Base-by-base conservation (phyloP, 208 protist species). In the Acanthamoeba lenticulata region DNA sequence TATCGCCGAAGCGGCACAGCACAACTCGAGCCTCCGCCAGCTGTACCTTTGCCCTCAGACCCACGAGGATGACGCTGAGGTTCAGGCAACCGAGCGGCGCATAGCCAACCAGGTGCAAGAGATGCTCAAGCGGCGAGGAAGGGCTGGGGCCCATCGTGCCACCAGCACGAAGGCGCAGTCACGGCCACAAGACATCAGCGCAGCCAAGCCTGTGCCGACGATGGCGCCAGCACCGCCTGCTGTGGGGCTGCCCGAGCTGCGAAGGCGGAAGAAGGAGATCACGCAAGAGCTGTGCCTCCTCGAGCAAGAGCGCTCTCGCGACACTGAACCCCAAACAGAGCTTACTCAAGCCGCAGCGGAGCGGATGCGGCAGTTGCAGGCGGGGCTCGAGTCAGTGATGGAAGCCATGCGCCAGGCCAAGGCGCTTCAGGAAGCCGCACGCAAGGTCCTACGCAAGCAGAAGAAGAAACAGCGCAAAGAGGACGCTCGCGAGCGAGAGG, bases 391-490 rank as follows among this genome's bases (percentile, higher is more conserved):
- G 38, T 19, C 27, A 21, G 57, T 86, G 29, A 32, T 27, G 15
- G 45, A 60, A 5, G 77, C 45, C 77, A 60, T 86, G 5, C 24
- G 24, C 5, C 77, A 32, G 21, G 44, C 40, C n/a, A 86, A 86
- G 44, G 15, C 29, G 9, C 44, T 86, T 21, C 6, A 29, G n/a
- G 77, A 86, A 55, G n/a, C 77, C 24, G 77, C 77, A 32, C 77
- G 77, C 44, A 86, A 86, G 77, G 45, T 57, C 11, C 77, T 49
- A 32, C 38, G 77, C 11, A 86, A 86, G n/a, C 77, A 60, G n/a
- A 86, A 57, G 77, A 86, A 57, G 45, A 44, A 44, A 38, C 77
- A 86, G 45, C 44, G 45, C 45, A 86, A 40, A 42, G 77, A 86
- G 13, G 44, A 86, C 1, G 44, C 38, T 13, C 11, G 52, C 52